phyloP scores from a whole-genome alignment of 805 yeast genomes.

The Hanseniaspora meyeri region DNA sequence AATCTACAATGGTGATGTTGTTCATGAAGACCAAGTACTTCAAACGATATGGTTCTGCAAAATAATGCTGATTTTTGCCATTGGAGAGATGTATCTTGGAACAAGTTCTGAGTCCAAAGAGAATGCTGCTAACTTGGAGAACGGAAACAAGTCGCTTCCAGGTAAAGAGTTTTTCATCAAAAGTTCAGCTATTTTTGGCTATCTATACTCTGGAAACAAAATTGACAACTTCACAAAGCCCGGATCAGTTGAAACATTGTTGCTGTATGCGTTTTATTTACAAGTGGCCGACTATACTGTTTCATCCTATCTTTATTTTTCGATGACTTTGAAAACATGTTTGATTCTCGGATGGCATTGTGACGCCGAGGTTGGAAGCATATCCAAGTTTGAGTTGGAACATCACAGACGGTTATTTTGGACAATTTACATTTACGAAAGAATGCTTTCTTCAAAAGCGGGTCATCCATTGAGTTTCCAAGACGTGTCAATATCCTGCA shows the following conservation, averaged over 20 bases:
- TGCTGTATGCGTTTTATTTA: slow-evolving; percentile 62
- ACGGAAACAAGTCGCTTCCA: slow-evolving; percentile 35
- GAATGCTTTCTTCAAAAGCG: slow-evolving; percentile 73
- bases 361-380: slow-evolving; percentile 59
- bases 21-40: slow-evolving; percentile 40
- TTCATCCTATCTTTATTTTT: slow-evolving; percentile 69
- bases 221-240: slow-evolving; percentile 65
- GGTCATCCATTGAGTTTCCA: slow-evolving; percentile 70
- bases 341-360: slow-evolving; percentile 70
- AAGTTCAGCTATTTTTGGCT: slow-evolving; percentile 68
- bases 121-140: slow-evolving; percentile 28
- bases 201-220: slow-evolving; percentile 67
- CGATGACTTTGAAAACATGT: slow-evolving; percentile 60
- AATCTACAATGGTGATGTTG: slow-evolving; percentile 39
- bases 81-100: slow-evolving; percentile 74
- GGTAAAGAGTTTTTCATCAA: slow-evolving; percentile 70
- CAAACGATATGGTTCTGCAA: slow-evolving; percentile 78
- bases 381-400: slow-evolving; percentile 60
- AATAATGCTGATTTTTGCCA: slow-evolving; percentile 56
- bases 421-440: slow-evolving; percentile 73
- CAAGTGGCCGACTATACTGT: slow-evolving; percentile 79
- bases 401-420: slow-evolving; percentile 77
- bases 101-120: slow-evolving; percentile 38
- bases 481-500: slow-evolving; percentile 70
- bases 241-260: slow-evolving; percentile 66